Base-by-base conservation (phyloP, 495 filamentous ascomycete species). In the Hyaloscypha variabilis region DNA sequence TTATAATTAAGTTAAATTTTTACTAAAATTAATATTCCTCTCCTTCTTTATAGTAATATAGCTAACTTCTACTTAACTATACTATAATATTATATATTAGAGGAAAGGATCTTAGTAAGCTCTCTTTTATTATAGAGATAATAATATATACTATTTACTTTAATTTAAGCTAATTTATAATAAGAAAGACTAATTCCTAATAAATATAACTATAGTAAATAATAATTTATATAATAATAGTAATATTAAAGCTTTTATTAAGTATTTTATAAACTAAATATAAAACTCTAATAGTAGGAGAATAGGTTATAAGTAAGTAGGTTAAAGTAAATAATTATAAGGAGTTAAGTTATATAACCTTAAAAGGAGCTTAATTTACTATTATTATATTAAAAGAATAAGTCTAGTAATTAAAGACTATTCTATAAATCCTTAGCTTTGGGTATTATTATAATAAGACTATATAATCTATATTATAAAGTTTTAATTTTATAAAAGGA, bases 211-310 rank as follows among this genome's bases (percentile, higher is more conserved):
- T 62, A 26, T 62, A 23, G 51, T 25, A 67, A 51, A 39, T 67
- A 21, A 62, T 51, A 67, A 62, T 56, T 54, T 68, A 30, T 30
- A 64, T 68, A 26, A 58, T 29, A 63, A 63, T 67, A 23, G 60
- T 53, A 63, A 24, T 36, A 68, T 68, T 36, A 55, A 68, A 64
- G 54, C 61, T 64, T 61, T 54, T n/a, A 29, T 34, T 68, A 28
- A 68, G 60, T 55, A 64, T 68, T 55, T 31, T 64, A 56, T 28
- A 46, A 31, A 64, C 61, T 50, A 56, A 68, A 68, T 68, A 68
- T 56, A 55, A 68, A 67, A 68, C 61, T 42, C 61, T 28, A 46
- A 55, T 26, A 57, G 54, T 60, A 30, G 54, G 61, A 68, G 42
- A 60, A 68, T 63, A n/a, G 52, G 51, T 63, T 21, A 67, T 23